Evolutionary conservation across 139 green algal genomes (phyloP), one percentile per base, ranked within the genome.

Genomic region (Haematococcus lacustris): DNA sequence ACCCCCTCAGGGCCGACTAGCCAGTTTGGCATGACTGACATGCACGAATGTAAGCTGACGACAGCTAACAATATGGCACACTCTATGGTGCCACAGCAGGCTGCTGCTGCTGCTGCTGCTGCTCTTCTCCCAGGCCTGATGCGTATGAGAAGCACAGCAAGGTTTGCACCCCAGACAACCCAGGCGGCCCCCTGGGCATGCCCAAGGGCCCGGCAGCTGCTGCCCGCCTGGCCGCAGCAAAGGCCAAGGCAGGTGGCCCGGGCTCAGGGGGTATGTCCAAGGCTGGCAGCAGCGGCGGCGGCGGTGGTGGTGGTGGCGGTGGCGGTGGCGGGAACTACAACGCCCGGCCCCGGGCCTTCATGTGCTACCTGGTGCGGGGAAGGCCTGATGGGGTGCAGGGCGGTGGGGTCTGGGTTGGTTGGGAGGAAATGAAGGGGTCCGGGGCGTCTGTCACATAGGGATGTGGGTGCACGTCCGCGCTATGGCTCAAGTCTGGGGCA

Each of bases 341-440:
- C 53, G 2, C 30, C 38, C 69, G 73, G 21, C 81, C 78, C 0
- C 69, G 76, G 3, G 76, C 66, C 1, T 80, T 75, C 62, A 74
- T 74, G 64, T 83, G 73, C 71, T 87, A 83, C 76, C 70, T 84
- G n/a, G n/a, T n/a, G n/a, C n/a, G n/a, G n/a, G n/a, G n/a, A n/a
- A n/a, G n/a, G n/a, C n/a, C n/a, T n/a, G n/a, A n/a, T n/a, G n/a
- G n/a, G n/a, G n/a, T n/a, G n/a, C n/a, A n/a, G n/a, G n/a, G n/a
- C n/a, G n/a, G n/a, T n/a, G n/a, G n/a, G n/a, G n/a, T n/a, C n/a
- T n/a, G n/a, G n/a, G n/a, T n/a, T n/a, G n/a, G n/a, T n/a, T n/a
- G n/a, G n/a, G n/a, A n/a, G n/a, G n/a, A n/a, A 33, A n/a, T n/a
- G n/a, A n/a, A n/a, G n/a, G n/a, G n/a, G n/a, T n/a, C n/a, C n/a